Conservation (phyloP, 164 flowering plant genomes). For the Tinospora cordifolia region DNA sequence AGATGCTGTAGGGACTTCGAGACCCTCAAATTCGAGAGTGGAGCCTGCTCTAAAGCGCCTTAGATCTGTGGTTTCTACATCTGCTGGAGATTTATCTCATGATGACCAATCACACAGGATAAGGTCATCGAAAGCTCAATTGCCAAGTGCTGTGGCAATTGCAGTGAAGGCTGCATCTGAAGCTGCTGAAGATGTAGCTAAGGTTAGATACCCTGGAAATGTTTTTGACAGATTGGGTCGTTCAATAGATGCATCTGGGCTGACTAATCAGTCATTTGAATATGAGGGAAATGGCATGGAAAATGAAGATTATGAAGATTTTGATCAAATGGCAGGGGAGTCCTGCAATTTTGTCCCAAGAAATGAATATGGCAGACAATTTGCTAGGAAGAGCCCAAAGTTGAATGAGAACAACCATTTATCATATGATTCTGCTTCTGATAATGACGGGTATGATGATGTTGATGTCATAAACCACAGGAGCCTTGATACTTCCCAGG, state of each 20-base stretch:
- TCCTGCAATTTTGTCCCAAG: constrained; percentile 17
- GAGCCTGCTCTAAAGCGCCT: constrained; percentile 66
- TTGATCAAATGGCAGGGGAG: constrained; percentile 17
- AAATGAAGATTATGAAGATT: constrained; percentile 35
- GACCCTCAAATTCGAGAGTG: constrained; percentile 29
- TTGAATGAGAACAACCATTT: constrained; percentile 31
- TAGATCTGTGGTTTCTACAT: constrained; percentile 73
- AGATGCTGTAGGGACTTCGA: constrained; percentile 68
- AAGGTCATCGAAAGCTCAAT: constrained; percentile 46
- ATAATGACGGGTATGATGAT: constrained; percentile 52
- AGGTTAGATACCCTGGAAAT: constrained; percentile 40
- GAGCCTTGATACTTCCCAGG: constrained; percentile 27
- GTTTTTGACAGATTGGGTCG: constrained; percentile 79
- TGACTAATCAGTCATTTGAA: constrained; percentile 17
- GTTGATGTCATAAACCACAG: constrained; percentile 23
- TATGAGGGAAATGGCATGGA: constrained; percentile 22
- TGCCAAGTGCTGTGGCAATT: constrained; percentile 46
- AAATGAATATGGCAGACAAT: constrained; percentile 26
- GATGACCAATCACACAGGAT: constrained; percentile 37
- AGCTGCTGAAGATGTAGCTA: constrained; percentile 74
- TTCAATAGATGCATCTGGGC: constrained; percentile 29
- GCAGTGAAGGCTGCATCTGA: constrained; percentile 84
- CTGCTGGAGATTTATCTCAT: constrained; percentile 30
- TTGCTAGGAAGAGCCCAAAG: constrained; percentile 23
- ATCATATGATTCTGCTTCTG: constrained; percentile 44